A percentile compares a stretch with the other conserved stretches of the same genome.
phyloP scores from a whole-genome alignment of 345 rosid genomes.

The Viola odorata region DNA sequence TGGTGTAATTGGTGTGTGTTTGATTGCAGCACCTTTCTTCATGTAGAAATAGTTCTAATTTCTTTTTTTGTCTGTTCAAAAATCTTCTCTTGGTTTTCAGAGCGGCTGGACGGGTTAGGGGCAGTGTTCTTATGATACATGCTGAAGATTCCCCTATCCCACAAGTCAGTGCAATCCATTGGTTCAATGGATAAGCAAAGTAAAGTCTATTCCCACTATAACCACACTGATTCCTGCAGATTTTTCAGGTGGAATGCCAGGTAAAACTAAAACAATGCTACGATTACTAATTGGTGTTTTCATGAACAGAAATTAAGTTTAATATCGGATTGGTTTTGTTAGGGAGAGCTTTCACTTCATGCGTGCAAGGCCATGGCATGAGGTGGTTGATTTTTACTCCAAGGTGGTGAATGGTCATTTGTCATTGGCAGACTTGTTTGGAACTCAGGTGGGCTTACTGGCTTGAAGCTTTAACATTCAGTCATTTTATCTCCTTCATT shows the following conservation, averaged over 20 bases:
- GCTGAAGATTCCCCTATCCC: too few species aligned
- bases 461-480: background rate
- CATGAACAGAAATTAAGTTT: background rate
- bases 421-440: conserved; percentile 42
- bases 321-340: background rate
- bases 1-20: too few species aligned
- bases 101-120: too few species aligned
- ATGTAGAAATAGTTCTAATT: too few species aligned
- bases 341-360: conserved; percentile 72
- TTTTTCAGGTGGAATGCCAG: conserved; percentile 74
- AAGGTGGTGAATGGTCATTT: conserved; percentile 42
- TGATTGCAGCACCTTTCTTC: too few species aligned
- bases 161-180: background rate
- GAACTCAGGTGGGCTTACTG: conserved; percentile 41
- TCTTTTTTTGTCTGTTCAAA: too few species aligned
- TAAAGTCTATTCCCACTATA: conserved; percentile 51
- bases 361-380: conserved; percentile 70
- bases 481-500: too few species aligned
- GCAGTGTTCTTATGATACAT: too few species aligned
- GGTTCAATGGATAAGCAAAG: too few species aligned
- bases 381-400: conserved; percentile 55
- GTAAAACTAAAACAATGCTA: conserved; percentile 19
- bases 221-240: conserved; percentile 68
- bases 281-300: background rate
- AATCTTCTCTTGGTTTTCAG: too few species aligned